Evolutionary conservation across 768 basidiomycete species (phyloP), one percentile per base, ranked within the genome.

Genomic region (Sporobolomyces roseus): DNA sequence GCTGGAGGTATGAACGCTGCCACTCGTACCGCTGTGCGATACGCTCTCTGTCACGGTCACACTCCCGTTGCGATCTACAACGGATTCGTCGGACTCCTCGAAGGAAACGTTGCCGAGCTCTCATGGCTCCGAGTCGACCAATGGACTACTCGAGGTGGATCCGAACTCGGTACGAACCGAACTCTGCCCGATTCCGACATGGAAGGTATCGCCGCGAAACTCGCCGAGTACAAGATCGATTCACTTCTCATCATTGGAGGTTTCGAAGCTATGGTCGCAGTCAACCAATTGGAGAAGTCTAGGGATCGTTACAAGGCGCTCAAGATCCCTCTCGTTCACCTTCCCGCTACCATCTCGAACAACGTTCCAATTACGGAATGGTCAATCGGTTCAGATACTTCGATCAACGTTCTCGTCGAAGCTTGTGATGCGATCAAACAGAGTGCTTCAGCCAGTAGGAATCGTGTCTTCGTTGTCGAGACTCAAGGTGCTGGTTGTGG

Each of bases 1-100:
- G 96, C 96, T 3, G 94, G 94, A 52, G 96, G 96, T 13, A 97
- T 98, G 91, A 98, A 98, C 77, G 93, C 96, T 2, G 96, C 94
- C 0, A 96, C 92, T 1, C 89, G 94, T 48, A 88, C 93, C 32
- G 92, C 91, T 9, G 92, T 90, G 27, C 88, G 96, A 16, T 97
- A 92, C 81, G 97, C 93, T 86, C 61, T 73, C 21, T 73, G 66
- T 63, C 90, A 92, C 77, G 94, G 96, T 9, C 96, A 99, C 78
- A 88, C 83, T 30, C 88, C 93, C n/a, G 82, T 97, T 46, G 91
- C 87, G 0, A 85, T 99, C 65, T 87, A 94, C 81, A 99, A 97
- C 77, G 94, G 96, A 21, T 98, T 98, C 84, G 87, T 87, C 54
- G 96, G 96, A 41, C 84, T 99, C 8, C 84, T 99, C 43, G 90